phyloP scores from a whole-genome alignment of 2,329 filamentous ascomycete genomes.

The Tolypocladium pustulatum region DNA sequence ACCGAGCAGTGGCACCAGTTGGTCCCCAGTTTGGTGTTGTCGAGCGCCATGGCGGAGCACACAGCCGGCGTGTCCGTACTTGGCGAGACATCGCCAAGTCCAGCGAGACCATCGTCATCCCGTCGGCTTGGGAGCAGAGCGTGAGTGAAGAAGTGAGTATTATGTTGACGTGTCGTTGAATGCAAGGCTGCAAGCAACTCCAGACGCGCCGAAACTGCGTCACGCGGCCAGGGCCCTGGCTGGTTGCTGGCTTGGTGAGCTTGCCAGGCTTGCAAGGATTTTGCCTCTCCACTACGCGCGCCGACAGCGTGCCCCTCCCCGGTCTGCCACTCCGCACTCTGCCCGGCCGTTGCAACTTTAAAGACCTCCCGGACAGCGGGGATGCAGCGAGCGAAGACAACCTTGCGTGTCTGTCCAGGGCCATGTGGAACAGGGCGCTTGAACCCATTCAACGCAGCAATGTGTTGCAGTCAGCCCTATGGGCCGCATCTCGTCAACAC shows the following conservation, averaged over 20 bases:
- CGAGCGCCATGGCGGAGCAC: neutral
- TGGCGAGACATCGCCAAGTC: neutral
- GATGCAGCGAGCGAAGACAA: conserved; percentile 1
- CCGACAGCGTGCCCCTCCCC: neutral
- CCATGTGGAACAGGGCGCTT: neutral
- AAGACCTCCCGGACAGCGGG: conserved; percentile 1
- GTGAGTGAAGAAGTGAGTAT: neutral
- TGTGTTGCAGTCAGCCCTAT: neutral
- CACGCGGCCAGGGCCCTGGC: neutral
- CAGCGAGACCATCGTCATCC: neutral
- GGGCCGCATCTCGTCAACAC: neutral
- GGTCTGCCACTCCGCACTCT: conserved; percentile 1
- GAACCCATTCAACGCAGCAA: neutral
- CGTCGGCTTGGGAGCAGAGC: neutral
- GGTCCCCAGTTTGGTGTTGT: neutral
- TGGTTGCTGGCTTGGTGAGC: neutral
- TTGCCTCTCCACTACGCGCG: conserved; percentile 1
- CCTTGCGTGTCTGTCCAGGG: neutral
- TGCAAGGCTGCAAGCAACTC: neutral
- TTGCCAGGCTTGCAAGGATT: conserved; percentile 1
- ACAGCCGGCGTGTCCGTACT: neutral
- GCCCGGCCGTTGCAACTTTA: conserved; percentile 4
- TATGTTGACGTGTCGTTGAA: neutral
- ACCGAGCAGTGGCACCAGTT: neutral
- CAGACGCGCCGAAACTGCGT: neutral